Base-by-base conservation (phyloP, 2,329 filamentous ascomycete species). In the Aureobasidium leucospermi region DNA sequence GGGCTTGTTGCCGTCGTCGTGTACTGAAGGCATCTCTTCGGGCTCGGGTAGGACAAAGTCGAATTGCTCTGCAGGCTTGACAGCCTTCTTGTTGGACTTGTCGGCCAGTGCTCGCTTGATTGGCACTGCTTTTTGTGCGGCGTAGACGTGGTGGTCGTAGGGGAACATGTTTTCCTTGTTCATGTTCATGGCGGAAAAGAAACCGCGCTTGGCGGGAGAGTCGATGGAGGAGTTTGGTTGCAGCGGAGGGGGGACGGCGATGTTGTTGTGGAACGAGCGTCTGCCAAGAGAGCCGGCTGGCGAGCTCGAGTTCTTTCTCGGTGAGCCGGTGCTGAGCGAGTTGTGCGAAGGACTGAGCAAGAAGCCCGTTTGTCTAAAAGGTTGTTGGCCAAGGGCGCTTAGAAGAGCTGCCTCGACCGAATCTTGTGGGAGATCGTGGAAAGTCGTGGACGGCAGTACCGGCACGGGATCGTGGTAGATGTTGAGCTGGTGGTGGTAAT, bases 1-100 rank as follows among this genome's bases (percentile, higher is more conserved):
- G 6, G 94, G 94, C 72, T 99, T 97, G 59, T 80, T 79, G 67
- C 92, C 93, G 70, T 96, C 90, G 69, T 97, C 94, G 60, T 87
- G 78, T 34, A 96, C 84, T 5, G 79, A 73, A 5, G 91, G 89
- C 77, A 96, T 94, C n/a, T 90, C 87, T 63, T 88, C 83, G 51
- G 86, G 86, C 49, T 86, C 79, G 4, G 90, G 89, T 4, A 92
- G 75, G 28, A 80, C 74, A 32, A 74, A 71, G 19, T 79, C 74
- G 34, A 73, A 70, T 48, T 70, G 73, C 63, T 85, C 81, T 56
- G 87, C 84, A 41, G 78, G 68, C 70, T 85, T 90, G 1, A 31
- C 43, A 48, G 78, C 73, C 74, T 87, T 90, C 78, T 95, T 96
- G 49, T 74, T 70, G 60, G 93, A 88, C 66, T 86, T 86, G 56